These are phyloP conservation scores for Stylosanthes scabra DNA, from an alignment of 331 rosid genomes.

Conservation along the genomic window DNA sequence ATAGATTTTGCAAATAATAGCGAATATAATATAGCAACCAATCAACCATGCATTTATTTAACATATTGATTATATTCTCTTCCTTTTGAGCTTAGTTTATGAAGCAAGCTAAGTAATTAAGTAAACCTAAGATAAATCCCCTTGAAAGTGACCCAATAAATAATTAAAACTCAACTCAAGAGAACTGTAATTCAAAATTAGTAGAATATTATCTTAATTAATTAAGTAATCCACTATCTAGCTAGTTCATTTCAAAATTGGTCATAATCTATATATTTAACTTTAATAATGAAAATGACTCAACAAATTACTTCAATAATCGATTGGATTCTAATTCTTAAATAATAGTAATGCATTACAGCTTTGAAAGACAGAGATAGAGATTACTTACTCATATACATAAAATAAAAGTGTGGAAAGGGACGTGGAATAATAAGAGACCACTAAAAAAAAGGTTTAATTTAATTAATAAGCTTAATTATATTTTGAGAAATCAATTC, in stretches of 20 bases:
- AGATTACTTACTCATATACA: too few species aligned
- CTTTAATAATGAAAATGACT: conserved; percentile 41
- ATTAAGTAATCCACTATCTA: background rate
- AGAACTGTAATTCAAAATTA: conserved; percentile 4
- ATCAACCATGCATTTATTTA: background rate
- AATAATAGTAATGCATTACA: conserved; percentile 20
- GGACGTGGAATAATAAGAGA: conserved; percentile 1
- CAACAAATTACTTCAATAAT: conserved; percentile 25
- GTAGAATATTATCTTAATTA: background rate
- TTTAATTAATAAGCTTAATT: background rate
- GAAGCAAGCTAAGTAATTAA: conserved; percentile 24
- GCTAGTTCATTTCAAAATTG: background rate
- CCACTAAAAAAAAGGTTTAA: background rate
- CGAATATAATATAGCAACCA: conserved; percentile 14
- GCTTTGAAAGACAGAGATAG: conserved; percentile 25
- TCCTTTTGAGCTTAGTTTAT: conserved; percentile 29
- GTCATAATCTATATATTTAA: conserved; percentile 14
- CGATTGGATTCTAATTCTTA: conserved; percentile 17
- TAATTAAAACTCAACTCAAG: background rate
- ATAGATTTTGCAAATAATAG: conserved; percentile 14
- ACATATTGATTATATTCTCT: conserved; percentile 20
- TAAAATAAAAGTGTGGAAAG: conserved; percentile 9
- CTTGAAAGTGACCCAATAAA: conserved; percentile 40
- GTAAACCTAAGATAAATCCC: conserved; percentile 5
- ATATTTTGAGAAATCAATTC: background rate